Evolutionary conservation across 352 stramenopile genomes (phyloP), one percentile per base, ranked within the genome.

Genomic region (Phytopythium delawarense): DNA sequence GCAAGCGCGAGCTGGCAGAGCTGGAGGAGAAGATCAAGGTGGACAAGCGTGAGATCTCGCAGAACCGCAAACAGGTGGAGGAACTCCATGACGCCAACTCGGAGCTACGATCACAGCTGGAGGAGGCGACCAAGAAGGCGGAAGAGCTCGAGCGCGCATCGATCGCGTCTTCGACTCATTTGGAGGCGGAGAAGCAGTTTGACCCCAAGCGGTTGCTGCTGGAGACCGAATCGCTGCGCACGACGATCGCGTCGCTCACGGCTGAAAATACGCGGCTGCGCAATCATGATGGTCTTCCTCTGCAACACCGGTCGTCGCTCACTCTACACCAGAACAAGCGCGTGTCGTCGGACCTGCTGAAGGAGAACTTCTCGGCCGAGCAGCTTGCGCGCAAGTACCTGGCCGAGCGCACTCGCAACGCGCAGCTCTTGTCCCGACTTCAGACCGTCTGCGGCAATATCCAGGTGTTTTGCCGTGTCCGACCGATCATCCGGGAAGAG

Each of bases 401-500:
- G 20, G 71, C 88, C 3, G 91, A 98, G 69, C 78, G 84, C 44
- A 87, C 78, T 2, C 80, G 86, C 8, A 95, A 93, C 39, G 86
- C 86, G 16, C 76, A 79, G n/a, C 65, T 95, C 28, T 66, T 93
- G 18, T 95, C 84, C 7, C 81, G 83, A 15, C 65, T 95, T 15
- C 87, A 95, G 65, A 94, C 84, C 25, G 77, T 98, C 0, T 94
- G 89, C 57, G 94, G 94, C 44, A 98, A 98, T 55, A 98, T 98
- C 57, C 90, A 97, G 70, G 94, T 98, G 7, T 96, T 98, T 59
- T 97, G 90, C 63, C 87, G 94, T 48, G 88, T 97, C 20, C 88
- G 94, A 7, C 94, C 94, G 5, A 67, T 96, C 42, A 88, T 93
- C 44, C 74, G 76, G 12, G 79, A 89, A 63, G 84, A 94, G 48